Base-by-base conservation (phyloP, 1,284 basidiomycete species). In the Fistulina hepatica region DNA sequence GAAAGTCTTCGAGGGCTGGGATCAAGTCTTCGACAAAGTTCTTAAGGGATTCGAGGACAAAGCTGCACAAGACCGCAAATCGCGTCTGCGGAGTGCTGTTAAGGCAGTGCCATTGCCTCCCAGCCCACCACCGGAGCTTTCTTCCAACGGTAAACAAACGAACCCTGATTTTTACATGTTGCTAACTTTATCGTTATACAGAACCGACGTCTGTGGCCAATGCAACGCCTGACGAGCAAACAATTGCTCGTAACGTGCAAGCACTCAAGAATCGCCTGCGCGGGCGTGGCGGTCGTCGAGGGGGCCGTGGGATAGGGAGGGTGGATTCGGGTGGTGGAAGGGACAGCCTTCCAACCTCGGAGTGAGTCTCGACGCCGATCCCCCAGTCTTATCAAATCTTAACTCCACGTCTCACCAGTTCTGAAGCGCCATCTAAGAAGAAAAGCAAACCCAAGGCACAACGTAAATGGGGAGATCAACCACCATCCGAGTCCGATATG, bases 191-290 rank as follows among this genome's bases (percentile, higher is more conserved):
- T 34, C 40, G 24, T 21, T 9, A 19, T 40, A 2, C 42, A 83
- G 79, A 64, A 35, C 78, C 81, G 0, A 69, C 77, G 1, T 63
- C 74, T 45, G 64, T 68, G 11, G 57, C 65, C n/a, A 72, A 76
- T 33, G 53, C 59, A 3, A 61, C 71, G n/a, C 65, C 72, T 33
- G 86, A 92, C 46, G 86, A 86, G 38, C 80, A 93, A 52, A 80
- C 90, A 51, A 97, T 97, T 48, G 81, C 92, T 8, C 73, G 85
- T 50, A 97, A 93, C 52, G 85, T 95, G 2, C 82, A 92, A 52
- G 89, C 88, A 1, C 67, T 97, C 39, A 95, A 93, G 57, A 81
- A 73, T 38, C 72, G 89, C 25, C 62, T 94, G 33, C 75, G 81
- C 38, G 78, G 77, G 12, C 66, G 77, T 41, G 78, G 79, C 1